phyloP scores from a whole-genome alignment of 805 yeast species.

The Monosporozyma solicola region DNA sequence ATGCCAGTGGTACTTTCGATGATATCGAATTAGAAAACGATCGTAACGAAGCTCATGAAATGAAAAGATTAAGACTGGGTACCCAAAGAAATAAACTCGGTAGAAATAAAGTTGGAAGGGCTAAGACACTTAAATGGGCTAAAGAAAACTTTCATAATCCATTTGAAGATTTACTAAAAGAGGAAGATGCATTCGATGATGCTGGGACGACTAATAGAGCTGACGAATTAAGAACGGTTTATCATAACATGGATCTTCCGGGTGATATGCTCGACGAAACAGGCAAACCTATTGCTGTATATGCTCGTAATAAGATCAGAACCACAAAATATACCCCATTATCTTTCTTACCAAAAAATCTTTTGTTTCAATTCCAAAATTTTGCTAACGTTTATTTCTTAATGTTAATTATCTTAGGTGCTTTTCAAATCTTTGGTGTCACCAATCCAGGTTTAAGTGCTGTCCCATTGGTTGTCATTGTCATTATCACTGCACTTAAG shows the following conservation, averaged over 20 bases:
- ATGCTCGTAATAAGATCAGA: constrained; percentile 84
- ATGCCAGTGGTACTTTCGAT: constrained; percentile 16
- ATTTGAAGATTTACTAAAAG: constrained; percentile 21
- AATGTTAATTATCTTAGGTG: constrained; percentile 69
- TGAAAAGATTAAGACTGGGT: constrained; percentile 84
- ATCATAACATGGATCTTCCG: constrained; percentile 54
- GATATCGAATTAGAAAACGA: constrained; percentile 18
- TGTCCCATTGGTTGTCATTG: constrained; percentile 74
- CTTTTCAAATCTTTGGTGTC: constrained; percentile 68
- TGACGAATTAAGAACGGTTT: constrained; percentile 41
- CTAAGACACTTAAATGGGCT: constrained; percentile 51
- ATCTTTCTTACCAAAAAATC: constrained; percentile 78
- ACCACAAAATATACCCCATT: constrained; percentile 93
- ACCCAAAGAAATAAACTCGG: constrained; percentile 74
- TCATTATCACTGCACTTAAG: constrained; percentile 61
- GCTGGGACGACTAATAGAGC: constrained; percentile 33
- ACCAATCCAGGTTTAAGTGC: constrained; percentile 66
- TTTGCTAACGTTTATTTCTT: constrained; percentile 87
- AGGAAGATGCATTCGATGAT: constrained; percentile 25
- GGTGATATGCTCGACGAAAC: constrained; percentile 48
- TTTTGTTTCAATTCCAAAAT: constrained; percentile 71
- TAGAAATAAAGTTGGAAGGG: constrained; percentile 49
- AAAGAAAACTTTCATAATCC: constrained; percentile 30
- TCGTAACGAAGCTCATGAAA: constrained; percentile 22
- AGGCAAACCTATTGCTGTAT: constrained; percentile 49